Evolutionary conservation across 352 stramenopile species (phyloP), one percentile per base, ranked within the genome.

Genomic region (Pythium biforme): DNA sequence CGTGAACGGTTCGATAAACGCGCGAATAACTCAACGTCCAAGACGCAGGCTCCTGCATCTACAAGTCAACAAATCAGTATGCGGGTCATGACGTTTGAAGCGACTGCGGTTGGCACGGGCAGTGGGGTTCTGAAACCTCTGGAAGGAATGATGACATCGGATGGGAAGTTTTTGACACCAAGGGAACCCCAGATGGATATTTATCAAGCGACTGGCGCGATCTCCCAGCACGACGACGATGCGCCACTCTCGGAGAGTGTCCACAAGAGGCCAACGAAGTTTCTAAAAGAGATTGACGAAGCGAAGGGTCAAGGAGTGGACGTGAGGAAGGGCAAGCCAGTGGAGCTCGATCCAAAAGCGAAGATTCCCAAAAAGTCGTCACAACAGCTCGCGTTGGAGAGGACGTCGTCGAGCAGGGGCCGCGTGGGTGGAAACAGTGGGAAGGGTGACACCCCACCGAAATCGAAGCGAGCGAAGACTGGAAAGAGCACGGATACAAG

Each of bases 281-380:
- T 56, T 25, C 27, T 27, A 11, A 69, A 64, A 27, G 31, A 69
- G 25, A 62, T 64, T 23, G 55, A 59, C 5, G 55, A 60, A 20
- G 55, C 55, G n/a, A 69, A 69, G 49, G 19, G 20, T 9, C 29
- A 51, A 10, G 62, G 62, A 7, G 37, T 56, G 11, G 26, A 69
- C 37, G 62, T 64, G 14, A 33, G 26, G 22, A 64, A 56, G 20
- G 55, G 55, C 17, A 31, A 61, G 8, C 40, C 62, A 19, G 8
- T 19, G 12, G 62, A 69, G 33, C 14, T 61, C 12, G 41, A 64
- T 23, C 43, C 47, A 25, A 50, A 50, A 2, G 62, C 55, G 19
- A 27, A 20, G 27, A 69, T 69, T 33, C 62, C 62, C 1, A 69
- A 69, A 41, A 68, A 68, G 46, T 61, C 60, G 5, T 25, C 49